phyloP scores from a whole-genome alignment of 495 filamentous ascomycete genomes.

The Xylaria scruposa region DNA sequence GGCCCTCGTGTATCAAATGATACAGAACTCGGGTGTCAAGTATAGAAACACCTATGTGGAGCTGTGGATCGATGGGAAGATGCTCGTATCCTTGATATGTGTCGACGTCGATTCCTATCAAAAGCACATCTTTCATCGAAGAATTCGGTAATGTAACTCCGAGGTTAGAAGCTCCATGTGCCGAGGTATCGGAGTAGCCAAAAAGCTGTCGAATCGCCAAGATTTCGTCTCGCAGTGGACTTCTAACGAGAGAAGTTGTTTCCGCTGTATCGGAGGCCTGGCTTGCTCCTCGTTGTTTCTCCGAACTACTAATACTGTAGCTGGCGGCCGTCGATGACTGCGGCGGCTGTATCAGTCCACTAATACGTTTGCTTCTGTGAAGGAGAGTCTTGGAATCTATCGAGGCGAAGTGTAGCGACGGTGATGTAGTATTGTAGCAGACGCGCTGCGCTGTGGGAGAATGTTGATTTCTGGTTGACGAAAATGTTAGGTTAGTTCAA shows the following conservation, averaged over 20 bases:
- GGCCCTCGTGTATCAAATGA: slow-evolving; percentile 2
- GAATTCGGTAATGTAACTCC: slow-evolving; percentile 29
- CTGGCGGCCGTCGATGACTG: too few species aligned
- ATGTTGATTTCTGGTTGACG: too few species aligned
- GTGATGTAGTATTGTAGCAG: too few species aligned
- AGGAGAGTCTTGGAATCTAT: too few species aligned
- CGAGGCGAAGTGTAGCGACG: too few species aligned
- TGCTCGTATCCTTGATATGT: slow-evolving; percentile 29
- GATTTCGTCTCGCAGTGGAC: slow-evolving; percentile 32
- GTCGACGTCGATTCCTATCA: slow-evolving; percentile 34
- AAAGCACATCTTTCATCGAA: slow-evolving; percentile 31
- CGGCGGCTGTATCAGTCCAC: too few species aligned
- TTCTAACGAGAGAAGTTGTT: slow-evolving; percentile 15
- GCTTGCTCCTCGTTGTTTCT: too few species aligned
- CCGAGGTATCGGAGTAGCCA: slow-evolving; percentile 26
- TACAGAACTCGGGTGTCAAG: slow-evolving; percentile 34
- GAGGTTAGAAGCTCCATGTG: slow-evolving; percentile 17
- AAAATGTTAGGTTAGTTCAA: too few species aligned
- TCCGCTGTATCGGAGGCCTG: slow-evolving; percentile 18
- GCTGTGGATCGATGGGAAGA: slow-evolving; percentile 27
- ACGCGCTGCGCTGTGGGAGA: too few species aligned
- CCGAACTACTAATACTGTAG: too few species aligned
- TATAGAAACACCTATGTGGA: slow-evolving; percentile 34
- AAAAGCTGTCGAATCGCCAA: slow-evolving; percentile 31
- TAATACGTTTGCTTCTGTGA: too few species aligned